Evolutionary conservation across 2,329 filamentous ascomycete genomes (phyloP).

Genomic region (Rhynchosporium secalis): DNA sequence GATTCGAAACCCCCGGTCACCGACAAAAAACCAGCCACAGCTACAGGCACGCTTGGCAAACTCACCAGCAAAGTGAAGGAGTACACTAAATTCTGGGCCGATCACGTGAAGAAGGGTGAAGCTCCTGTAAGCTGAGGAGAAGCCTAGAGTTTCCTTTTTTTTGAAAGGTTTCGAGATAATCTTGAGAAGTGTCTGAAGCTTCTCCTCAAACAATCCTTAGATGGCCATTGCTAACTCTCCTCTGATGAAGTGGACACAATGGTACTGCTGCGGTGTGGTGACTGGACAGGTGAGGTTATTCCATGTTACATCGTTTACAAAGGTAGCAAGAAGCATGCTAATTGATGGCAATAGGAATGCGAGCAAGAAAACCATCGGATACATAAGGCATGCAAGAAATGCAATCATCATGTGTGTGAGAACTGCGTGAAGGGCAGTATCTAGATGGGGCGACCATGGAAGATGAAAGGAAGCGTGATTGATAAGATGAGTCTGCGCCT

Average conservation of each 20-base stretch:
- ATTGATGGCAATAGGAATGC: slow-evolving; percentile 16
- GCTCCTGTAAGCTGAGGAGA: slow-evolving; percentile 8
- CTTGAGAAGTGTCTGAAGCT: no score
- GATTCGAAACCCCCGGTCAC: not conserved
- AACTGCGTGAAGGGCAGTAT: slow-evolving; percentile 27
- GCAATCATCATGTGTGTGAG: slow-evolving; percentile 24
- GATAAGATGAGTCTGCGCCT: not conserved
- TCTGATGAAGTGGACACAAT: slow-evolving; percentile 23
- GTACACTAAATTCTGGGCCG: slow-evolving; percentile 18
- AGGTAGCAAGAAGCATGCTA: not conserved
- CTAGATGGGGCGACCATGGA: not conserved
- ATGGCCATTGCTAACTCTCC: no score
- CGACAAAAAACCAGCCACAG: slow-evolving; percentile 2
- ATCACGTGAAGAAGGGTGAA: slow-evolving; percentile 27
- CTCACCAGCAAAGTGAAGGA: slow-evolving; percentile 19
- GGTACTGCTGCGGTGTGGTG: slow-evolving; percentile 27
- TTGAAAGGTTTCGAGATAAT: no score
- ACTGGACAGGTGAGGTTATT: slow-evolving; percentile 20
- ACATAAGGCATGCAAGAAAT: slow-evolving; percentile 28
- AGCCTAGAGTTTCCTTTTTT: no score
- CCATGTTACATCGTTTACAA: not conserved
- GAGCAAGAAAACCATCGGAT: slow-evolving; percentile 27
- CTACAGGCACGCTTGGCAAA: not conserved
- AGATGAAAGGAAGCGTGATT: not conserved
- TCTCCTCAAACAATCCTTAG: no score